phyloP scores from a whole-genome alignment of 225 moss, liverwort and hornwort species.

The Lunularia cruciata region DNA sequence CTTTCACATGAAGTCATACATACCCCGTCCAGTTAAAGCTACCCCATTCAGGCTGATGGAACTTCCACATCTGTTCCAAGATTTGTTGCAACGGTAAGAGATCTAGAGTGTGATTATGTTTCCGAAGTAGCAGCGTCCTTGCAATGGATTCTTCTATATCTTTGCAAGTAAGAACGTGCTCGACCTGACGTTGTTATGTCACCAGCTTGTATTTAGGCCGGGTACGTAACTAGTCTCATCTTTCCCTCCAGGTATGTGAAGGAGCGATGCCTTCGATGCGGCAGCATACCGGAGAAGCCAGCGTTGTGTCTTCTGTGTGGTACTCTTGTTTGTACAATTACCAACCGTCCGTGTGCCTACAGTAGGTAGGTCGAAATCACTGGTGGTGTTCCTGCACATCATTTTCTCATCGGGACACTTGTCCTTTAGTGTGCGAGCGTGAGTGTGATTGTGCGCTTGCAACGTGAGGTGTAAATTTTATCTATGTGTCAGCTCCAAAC shows the following conservation, averaged over 20 bases:
- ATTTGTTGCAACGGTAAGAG: slow-evolving; percentile 77
- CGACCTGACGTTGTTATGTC: not conserved
- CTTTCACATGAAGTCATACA: slow-evolving; percentile 40
- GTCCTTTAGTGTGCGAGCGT: too few species aligned
- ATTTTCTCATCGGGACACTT: too few species aligned
- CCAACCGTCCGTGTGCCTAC: slow-evolving; percentile 47
- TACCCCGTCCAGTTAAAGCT: slow-evolving; percentile 65
- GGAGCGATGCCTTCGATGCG: slow-evolving; percentile 75
- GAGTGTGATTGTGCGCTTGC: too few species aligned
- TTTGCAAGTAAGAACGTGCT: not conserved
- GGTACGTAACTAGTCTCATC: not conserved
- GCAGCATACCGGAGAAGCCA: slow-evolving; percentile 62
- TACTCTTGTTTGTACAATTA: slow-evolving; percentile 77
- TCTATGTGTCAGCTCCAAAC: too few species aligned
- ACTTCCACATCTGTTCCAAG: slow-evolving; percentile 82
- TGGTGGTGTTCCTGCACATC: too few species aligned
- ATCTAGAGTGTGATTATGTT: not conserved
- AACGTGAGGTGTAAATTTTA: too few species aligned
- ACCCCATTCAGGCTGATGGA: slow-evolving; percentile 83
- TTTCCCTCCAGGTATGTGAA: slow-evolving; percentile 76
- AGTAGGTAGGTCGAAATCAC: slow-evolving; percentile 54
- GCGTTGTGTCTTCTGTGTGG: slow-evolving; percentile 87
- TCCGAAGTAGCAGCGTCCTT: not conserved
- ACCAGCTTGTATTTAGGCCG: too few species aligned
- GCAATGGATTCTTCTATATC: too few species aligned